Base-by-base conservation (phyloP, 2,329 filamentous ascomycete genomes). In the Pestalotiopsis fici region DNA sequence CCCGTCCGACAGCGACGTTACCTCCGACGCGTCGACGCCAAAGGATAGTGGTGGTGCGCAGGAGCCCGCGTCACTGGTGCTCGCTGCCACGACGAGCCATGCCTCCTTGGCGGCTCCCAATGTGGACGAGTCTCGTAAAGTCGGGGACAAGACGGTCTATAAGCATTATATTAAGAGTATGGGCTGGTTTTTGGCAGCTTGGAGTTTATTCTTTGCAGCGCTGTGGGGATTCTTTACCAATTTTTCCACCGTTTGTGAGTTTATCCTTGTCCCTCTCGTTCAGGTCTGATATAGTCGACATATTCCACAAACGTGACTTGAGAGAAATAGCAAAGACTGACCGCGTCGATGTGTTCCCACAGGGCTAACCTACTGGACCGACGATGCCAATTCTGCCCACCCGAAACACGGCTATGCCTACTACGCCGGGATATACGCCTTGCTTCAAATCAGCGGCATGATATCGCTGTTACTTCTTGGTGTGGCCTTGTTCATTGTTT, bases 121-220 rank as follows among this genome's bases (percentile, higher is more conserved):
- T 3, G 61, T 59, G 7, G 65, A 67, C 11, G 65, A 67, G 21
- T 65, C 66, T 7, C 69, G 74, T 6, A 66, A 71, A 37, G 54
- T 66, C 5, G 71, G 74, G 7, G 72, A 74, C 59, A 68, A 15
- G 21, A 67, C 70, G 18, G 70, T 71, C 1, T 76, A 75, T 31
- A 70, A 66, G 47, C 67, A 72, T 28, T 75, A 76, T 57, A 59
- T 74, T 18, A 69, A 69, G 57, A 74, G 74, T 57, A 71, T 75
- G 67, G 72, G 71, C 4, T 55, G 62, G 18, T 4, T 43, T 7
- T 25, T 73, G 21, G 65, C 68, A 13, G 37, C 7, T 15, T 61
- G 39, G 18, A 28, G 68, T 2, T 56, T 76, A 11, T 12, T 74
- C 15, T 69, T 65, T 3, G 70, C 67, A 9, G 37, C 66, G 7